Evolutionary conservation across 2,329 filamentous ascomycete genomes (phyloP).

Genomic region (Conoideocrella luteorostrata): DNA sequence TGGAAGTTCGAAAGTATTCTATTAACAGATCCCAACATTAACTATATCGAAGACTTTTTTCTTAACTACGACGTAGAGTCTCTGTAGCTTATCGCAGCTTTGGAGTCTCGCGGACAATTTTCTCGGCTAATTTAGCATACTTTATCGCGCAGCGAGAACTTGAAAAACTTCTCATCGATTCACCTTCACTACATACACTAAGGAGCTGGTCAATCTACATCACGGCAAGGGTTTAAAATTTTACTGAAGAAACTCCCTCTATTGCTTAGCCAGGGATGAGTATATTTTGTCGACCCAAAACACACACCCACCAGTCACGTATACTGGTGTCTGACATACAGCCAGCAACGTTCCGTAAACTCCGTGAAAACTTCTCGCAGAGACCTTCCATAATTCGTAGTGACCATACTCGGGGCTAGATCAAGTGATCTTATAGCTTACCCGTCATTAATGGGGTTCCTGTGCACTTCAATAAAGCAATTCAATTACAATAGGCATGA

Average conservation of each 20-base stretch:
- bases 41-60: conserved; percentile 44
- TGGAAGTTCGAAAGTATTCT: background rate
- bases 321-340: too few species aligned
- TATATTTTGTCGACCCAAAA: conserved; percentile 82
- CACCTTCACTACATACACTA: conserved; percentile 63
- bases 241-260: conserved; percentile 74
- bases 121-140: conserved; percentile 43
- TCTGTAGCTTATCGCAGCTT: conserved; percentile 44
- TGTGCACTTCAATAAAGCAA: too few species aligned
- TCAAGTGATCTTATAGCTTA: too few species aligned
- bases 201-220: conserved; percentile 73
- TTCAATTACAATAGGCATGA: too few species aligned
- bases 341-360: too few species aligned
- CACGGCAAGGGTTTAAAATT: conserved; percentile 80
- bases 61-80: conserved; percentile 37
- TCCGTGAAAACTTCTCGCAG: too few species aligned
- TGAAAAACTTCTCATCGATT: conserved; percentile 46
- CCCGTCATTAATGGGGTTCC: too few species aligned
- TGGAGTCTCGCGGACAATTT: conserved; percentile 44
- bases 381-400: too few species aligned
- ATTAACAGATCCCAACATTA: conserved; percentile 44
- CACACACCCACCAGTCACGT: too few species aligned
- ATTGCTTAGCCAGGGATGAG: conserved; percentile 72
- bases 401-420: too few species aligned
- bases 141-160: conserved; percentile 33